Conservation (phyloP, 2,329 filamentous ascomycete species). For the Keithomyces neogunnii region DNA sequence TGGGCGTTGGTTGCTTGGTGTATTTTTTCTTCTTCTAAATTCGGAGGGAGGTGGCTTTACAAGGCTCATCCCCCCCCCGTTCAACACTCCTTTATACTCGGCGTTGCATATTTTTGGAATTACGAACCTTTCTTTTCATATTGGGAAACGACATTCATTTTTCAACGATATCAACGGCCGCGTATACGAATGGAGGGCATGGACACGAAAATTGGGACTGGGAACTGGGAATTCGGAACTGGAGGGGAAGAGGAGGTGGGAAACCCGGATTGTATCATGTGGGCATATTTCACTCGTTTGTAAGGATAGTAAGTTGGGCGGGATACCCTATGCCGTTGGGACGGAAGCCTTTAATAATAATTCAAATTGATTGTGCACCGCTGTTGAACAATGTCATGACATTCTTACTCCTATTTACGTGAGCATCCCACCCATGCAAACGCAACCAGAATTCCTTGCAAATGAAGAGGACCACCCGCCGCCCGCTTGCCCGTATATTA, state of each 20-base stretch:
- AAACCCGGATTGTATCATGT: neutral
- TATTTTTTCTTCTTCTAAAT: too few species aligned
- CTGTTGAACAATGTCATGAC: too few species aligned
- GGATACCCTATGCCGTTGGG: slow-evolving; percentile 2
- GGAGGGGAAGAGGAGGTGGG: neutral
- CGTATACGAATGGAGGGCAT: neutral
- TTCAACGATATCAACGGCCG: too few species aligned
- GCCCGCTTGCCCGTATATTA: neutral
- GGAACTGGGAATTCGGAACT: neutral
- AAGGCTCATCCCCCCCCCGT: too few species aligned
- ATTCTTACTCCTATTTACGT: too few species aligned
- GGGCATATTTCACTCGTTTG: slow-evolving; percentile 2
- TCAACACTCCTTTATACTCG: neutral
- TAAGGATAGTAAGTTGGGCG: neutral
- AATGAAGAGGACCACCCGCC: neutral
- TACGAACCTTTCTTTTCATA: too few species aligned
- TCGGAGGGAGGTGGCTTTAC: too few species aligned
- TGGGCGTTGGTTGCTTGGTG: too few species aligned
- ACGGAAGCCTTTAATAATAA: neutral
- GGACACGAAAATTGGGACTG: too few species aligned
- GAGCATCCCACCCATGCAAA: neutral
- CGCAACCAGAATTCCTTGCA: neutral
- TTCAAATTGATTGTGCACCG: neutral
- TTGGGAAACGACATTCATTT: too few species aligned
- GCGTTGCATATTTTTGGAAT: too few species aligned